Base-by-base conservation (phyloP, 225 moss, liverwort and hornwort species). In the Marchantia polymorpha region DNA sequence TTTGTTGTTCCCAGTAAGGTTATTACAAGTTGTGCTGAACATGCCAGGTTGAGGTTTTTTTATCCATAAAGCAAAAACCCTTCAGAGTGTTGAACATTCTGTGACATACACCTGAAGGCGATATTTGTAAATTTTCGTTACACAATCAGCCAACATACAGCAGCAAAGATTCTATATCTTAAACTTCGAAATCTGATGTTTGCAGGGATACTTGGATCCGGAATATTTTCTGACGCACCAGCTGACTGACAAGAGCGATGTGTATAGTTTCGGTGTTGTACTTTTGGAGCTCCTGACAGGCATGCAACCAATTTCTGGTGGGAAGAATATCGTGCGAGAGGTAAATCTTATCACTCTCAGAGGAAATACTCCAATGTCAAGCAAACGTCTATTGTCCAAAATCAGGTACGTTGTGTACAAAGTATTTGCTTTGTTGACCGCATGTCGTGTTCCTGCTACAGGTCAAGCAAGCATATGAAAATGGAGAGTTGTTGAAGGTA, bases 141-240 rank as follows among this genome's bases (percentile, higher is more conserved):
- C 12, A 31, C 4, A 39, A 3, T 16, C 15, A n/a, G n/a, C n/a
- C n/a, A n/a, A n/a, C 11, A 26, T 65, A 7, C 8, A 39, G 17
- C 6, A 20, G 8, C n/a, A 13, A 17, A 19, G 10, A 69, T 47
- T 19, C 20, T 7, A 46, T 20, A 47, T 48, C 69, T 69, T 7
- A 69, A 64, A n/a, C 13, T 4, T 16, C 2, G 13, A 8, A 15
- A 20, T 48, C 20, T 19, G 13, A 26, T n/a, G 7, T 77, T 26
- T 81, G 79, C 82, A 87, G 87, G 87, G 87, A 11, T 87, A 87
- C 78, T 59, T 87, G 73, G 87, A 87, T 79, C 87, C 87, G 48
- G 87, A 87, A 17, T 87, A 87, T 61, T 87, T 87, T 52, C 74
- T 84, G 69, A 87, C 87, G 10, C 84, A 82, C 12, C 71, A 84